A percentile compares a stretch with the other conserved stretches of the same genome.
These are phyloP conservation scores for Yamadazyma jaroonii DNA, from an alignment of 1,139 yeast species.

Conservation along the genomic window DNA sequence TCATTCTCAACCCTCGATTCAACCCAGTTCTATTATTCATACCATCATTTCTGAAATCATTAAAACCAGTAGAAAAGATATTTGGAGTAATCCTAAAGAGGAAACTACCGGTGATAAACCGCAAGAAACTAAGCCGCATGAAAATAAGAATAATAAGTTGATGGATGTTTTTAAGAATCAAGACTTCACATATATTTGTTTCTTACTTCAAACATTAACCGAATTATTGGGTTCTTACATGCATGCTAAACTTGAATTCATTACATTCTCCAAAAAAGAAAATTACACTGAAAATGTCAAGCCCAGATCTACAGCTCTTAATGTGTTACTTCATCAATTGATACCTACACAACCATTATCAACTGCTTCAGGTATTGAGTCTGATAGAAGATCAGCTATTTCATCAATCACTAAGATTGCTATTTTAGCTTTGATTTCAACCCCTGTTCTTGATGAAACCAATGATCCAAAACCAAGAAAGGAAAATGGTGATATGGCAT, in stretches of 20 bases:
- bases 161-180: conserved; percentile 35
- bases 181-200: conserved; percentile 63
- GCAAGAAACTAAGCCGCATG: conserved; percentile 10
- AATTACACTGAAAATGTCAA: conserved; percentile 25
- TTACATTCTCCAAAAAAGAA: conserved; percentile 67
- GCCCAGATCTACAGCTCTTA: conserved; percentile 76
- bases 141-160: conserved; percentile 19
- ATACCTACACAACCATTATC: conserved; percentile 51
- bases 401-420: conserved; percentile 52
- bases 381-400: conserved; percentile 41
- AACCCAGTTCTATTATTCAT: conserved; percentile 61
- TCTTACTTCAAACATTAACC: conserved; percentile 62
- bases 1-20: conserved; percentile 12
- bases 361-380: conserved; percentile 27
- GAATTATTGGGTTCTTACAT: conserved; percentile 80
- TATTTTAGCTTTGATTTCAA: conserved; percentile 60
- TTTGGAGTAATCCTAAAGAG: conserved; percentile 37
- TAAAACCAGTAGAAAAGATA: conserved; percentile 50
- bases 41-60: conserved; percentile 62
- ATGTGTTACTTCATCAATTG: conserved; percentile 73
- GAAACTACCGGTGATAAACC: no score
- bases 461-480: conserved; percentile 45
- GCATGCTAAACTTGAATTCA: conserved; percentile 76
- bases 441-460: conserved; percentile 40
- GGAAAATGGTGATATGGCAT: conserved; percentile 66